These are phyloP conservation scores for Rhynchospora breviuscula DNA, from an alignment of 176 grass and related monocot species.

Conservation along the genomic window DNA sequence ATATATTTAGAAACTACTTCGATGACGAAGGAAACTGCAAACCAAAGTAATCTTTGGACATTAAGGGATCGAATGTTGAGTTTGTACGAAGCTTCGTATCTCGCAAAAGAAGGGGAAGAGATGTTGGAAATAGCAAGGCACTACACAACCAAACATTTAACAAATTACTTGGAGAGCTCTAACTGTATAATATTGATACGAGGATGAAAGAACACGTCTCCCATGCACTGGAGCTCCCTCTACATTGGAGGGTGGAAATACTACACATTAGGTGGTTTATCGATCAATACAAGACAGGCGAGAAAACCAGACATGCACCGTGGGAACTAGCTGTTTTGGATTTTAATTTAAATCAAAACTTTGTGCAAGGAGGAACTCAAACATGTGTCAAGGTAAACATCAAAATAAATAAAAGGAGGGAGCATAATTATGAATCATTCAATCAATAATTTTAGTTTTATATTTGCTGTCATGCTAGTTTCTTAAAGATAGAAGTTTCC, in stretches of 20 bases:
- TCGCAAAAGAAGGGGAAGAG: constrained; percentile 18
- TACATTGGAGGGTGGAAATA: too few relatives aligned
- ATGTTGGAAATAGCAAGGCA: constrained; percentile 20
- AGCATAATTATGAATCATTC: too few relatives aligned
- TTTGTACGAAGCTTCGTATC: constrained; percentile 30
- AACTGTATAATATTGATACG: neutral
- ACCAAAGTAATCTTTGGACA: neutral
- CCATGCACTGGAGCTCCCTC: too few relatives aligned
- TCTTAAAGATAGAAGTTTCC: too few relatives aligned
- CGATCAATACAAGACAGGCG: too few relatives aligned
- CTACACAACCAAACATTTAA: constrained; percentile 23
- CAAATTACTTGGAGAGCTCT: neutral
- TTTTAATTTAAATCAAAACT: neutral
- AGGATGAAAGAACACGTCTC: neutral
- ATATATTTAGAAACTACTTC: neutral
- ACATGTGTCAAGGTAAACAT: constrained; percentile 15
- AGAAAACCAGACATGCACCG: too few relatives aligned
- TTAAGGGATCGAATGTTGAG: constrained; percentile 15
- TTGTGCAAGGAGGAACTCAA: constrained; percentile 21
- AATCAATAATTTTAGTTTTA: too few relatives aligned
- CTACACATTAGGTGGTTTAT: too few relatives aligned
- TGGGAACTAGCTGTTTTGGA: too few relatives aligned
- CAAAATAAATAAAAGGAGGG: too few relatives aligned
- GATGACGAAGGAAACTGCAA: neutral
- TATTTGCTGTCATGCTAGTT: too few relatives aligned